phyloP scores from a whole-genome alignment of 352 stramenopile species.

The Phytophthora macrochlamydospora region DNA sequence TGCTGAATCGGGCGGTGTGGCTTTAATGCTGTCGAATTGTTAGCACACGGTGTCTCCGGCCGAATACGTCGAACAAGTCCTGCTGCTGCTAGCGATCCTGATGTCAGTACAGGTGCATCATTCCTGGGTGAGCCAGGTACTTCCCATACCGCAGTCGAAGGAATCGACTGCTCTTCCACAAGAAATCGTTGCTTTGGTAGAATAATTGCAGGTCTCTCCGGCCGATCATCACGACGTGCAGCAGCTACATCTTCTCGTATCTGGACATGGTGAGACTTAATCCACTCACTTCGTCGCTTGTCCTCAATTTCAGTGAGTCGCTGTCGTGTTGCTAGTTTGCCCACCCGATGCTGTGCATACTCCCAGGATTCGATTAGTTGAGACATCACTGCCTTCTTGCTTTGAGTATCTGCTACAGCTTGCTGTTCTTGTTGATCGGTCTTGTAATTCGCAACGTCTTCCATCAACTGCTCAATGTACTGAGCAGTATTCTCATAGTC shows the following conservation, averaged over 20 bases:
- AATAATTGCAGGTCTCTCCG: slow-evolving; percentile 18
- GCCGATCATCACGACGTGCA: slow-evolving; percentile 14
- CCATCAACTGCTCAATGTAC: slow-evolving; percentile 59
- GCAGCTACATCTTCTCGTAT: slow-evolving; percentile 9
- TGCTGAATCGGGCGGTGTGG: slow-evolving; percentile 15
- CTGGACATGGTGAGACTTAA: slow-evolving; percentile 44
- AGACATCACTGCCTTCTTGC: slow-evolving; percentile 9
- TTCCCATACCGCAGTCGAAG: slow-evolving; percentile 29
- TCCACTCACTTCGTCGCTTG: slow-evolving; percentile 40
- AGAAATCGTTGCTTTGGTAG: slow-evolving; percentile 29
- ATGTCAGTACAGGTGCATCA: slow-evolving; percentile 7
- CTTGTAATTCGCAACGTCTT: slow-evolving; percentile 30
- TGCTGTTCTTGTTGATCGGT: slow-evolving; percentile 5
- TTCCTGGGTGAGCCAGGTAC: slow-evolving; percentile 3
- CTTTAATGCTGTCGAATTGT: background rate
- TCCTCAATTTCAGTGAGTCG: slow-evolving; percentile 19
- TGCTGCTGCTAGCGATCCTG: slow-evolving; percentile 17
- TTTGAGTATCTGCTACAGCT: background rate
- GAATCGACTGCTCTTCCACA: slow-evolving; percentile 25
- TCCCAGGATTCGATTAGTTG: slow-evolving; percentile 41
- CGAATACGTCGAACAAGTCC: background rate
- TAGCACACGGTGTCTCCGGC: no score
- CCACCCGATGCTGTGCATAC: slow-evolving; percentile 23
- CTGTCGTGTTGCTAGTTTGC: slow-evolving; percentile 3
- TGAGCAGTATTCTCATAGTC: slow-evolving; percentile 57